Evolutionary conservation across 805 yeast genomes (phyloP).

Genomic region (Cyberlindnera mrakii): DNA sequence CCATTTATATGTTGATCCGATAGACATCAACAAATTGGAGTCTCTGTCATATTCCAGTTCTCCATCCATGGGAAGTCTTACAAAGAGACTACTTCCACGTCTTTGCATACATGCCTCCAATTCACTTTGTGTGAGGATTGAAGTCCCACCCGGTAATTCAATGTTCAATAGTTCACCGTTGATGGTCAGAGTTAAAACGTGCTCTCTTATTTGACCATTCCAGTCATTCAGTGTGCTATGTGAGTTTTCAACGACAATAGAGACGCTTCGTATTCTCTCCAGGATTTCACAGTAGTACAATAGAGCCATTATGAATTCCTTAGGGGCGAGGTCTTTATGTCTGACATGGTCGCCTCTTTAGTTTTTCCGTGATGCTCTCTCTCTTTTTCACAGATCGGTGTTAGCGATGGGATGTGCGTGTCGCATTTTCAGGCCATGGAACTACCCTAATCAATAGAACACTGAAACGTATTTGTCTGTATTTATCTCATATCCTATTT

Average conservation of each 20-base stretch:
- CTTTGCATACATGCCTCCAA: conserved; percentile 4
- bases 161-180: not conserved
- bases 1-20: conserved; percentile 31
- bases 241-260: conserved; percentile 7
- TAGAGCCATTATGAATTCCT: not conserved
- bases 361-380: no score
- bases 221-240: not conserved
- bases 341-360: no score
- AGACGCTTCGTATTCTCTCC: conserved; percentile 11
- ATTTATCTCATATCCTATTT: no score
- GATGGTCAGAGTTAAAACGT: not conserved
- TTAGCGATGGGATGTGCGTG: no score
- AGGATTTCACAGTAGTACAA: conserved; percentile 12
- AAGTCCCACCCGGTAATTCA: not conserved
- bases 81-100: conserved; percentile 1
- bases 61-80: conserved; percentile 11
- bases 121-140: conserved; percentile 1
- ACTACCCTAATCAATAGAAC: not conserved
- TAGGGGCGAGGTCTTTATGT: no score
- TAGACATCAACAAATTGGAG: conserved; percentile 18
- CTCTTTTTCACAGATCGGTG: no score
- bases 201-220: not conserved
- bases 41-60: conserved; percentile 7
- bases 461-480: not conserved
- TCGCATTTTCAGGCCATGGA: no score